Base-by-base conservation (phyloP, 2,329 filamentous ascomycete species). In the Dendryphion nanum region DNA sequence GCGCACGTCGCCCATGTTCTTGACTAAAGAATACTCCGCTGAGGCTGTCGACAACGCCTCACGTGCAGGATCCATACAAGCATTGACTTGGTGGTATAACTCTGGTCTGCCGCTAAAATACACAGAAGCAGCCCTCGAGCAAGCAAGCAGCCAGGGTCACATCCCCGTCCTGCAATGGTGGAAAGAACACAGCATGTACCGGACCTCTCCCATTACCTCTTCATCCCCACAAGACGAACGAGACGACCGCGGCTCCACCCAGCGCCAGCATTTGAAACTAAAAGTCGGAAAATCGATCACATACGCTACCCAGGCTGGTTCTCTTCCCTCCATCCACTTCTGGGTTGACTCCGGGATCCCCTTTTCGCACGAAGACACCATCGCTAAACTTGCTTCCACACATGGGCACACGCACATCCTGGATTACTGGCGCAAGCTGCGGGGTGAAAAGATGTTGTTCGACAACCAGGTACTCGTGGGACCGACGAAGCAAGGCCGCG, bases 131-230 rank as follows among this genome's bases (percentile, higher is more conserved):
- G 88, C 91, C 0, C 77, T 97, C 14, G 91, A 96, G 65, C 85
- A 90, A 55, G 90, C 91, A 19, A 91, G 85, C 41, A 83, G 83
- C 3, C 85, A 88, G 55, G 89, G 90, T 6, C 86, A 93, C 48
- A 75, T 95, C n/a, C 72, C 81, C 5, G 89, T 96, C 1, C 76
- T 97, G 1, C 85, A 94, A 53, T 97, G 91, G 91, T 97, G 91
- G 91, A 86, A 87, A 51, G 78, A 84, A 42, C 82, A 83, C 54
- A 75, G 83, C 30, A 67, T 67, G 1, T 68, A 70, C 38, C 62
- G 68, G 5, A 46, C 45, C 13, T 53, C 61, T n/a, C 44, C 51
- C n/a, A 37, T 45, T 5, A 36, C 42, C 2, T 32, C 51, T 2
- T 1, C 44, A 13, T 3, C 31, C 16, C 18, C 31, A 7, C 8